phyloP scores from a whole-genome alignment of 2,329 filamentous ascomycete species.

The Fusarium cicatricum region DNA sequence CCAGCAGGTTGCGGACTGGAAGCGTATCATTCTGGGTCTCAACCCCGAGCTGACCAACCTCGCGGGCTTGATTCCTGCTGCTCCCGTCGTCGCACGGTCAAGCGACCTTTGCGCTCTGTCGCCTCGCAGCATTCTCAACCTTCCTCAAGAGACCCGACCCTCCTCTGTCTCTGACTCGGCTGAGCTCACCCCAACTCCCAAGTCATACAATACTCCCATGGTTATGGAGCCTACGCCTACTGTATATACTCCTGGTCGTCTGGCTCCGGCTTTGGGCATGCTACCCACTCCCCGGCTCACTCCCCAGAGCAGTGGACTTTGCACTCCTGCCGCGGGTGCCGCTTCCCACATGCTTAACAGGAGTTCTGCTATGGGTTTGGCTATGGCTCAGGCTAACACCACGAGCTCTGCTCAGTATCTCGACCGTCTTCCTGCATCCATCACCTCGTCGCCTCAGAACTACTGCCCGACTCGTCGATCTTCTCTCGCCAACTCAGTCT shows the following conservation, averaged over 20 bases:
- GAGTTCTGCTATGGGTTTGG: constrained; percentile 66
- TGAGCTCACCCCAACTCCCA: constrained; percentile 53
- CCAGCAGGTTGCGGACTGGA: constrained; percentile 64
- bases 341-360: constrained; percentile 59
- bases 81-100: constrained; percentile 41
- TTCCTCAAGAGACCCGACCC: constrained; percentile 49
- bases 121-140: constrained; percentile 55
- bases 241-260: constrained; percentile 55
- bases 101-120: constrained; percentile 50
- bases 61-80: constrained; percentile 56
- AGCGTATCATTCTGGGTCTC: constrained; percentile 64
- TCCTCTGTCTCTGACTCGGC: constrained; percentile 49
- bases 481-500: constrained; percentile 69
- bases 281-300: constrained; percentile 68
- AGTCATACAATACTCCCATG: constrained; percentile 51
- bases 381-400: constrained; percentile 64
- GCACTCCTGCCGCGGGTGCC: constrained; percentile 68
- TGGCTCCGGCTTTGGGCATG: constrained; percentile 62
- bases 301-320: constrained; percentile 62
- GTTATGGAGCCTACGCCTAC: constrained; percentile 59
- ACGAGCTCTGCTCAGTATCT: constrained; percentile 57
- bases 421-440: constrained; percentile 60
- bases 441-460: constrained; percentile 61
- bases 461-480: constrained; percentile 63
- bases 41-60: constrained; percentile 67